phyloP scores from a whole-genome alignment of 1,284 basidiomycete species.

The Trichosporon sp. region DNA sequence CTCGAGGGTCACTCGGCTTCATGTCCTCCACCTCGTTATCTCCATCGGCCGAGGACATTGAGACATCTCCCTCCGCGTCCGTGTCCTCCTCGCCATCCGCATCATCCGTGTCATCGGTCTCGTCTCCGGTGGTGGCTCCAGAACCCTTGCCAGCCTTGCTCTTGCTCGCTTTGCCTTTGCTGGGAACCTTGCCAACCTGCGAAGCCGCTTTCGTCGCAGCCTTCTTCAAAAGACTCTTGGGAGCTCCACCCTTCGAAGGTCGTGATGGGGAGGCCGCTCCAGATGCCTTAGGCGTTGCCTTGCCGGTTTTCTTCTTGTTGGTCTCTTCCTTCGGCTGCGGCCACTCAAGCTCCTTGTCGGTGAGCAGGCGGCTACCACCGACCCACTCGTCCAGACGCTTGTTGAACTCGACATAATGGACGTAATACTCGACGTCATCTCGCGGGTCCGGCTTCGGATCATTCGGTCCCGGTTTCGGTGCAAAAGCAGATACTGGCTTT shows the following conservation, averaged over 20 bases:
- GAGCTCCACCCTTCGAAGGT: constrained; percentile 16
- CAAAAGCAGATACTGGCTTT: constrained; percentile 56
- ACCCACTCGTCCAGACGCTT: constrained; percentile 99
- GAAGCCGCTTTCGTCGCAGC: constrained; percentile 64
- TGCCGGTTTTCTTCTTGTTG: constrained; percentile 45
- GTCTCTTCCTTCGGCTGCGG: constrained; percentile 53
- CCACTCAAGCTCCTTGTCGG: constrained; percentile 87
- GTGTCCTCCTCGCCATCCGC: constrained; percentile 55
- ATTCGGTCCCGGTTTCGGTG: constrained; percentile 56
- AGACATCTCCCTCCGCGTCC: constrained; percentile 55
- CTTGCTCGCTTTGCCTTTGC: constrained; percentile 29
- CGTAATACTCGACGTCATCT: constrained; percentile 87
- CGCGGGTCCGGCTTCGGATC: constrained; percentile 41
- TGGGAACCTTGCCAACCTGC: constrained; percentile 45
- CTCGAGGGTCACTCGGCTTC: constrained; percentile 49
- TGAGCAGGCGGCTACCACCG: constrained; percentile 75
- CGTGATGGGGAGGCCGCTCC: constrained; percentile 23
- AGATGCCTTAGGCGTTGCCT: constrained; percentile 38
- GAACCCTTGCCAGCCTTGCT: constrained; percentile 16
- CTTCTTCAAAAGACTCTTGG: constrained; percentile 60
- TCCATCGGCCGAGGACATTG: constrained; percentile 51
- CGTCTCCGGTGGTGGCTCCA: constrained; percentile 19
- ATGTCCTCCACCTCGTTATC: constrained; percentile 43
- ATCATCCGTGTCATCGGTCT: constrained; percentile 24
- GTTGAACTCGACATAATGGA: constrained; percentile 97